Evolutionary conservation across 192 early-diverging fungal species (phyloP).

Genomic region (Coemansia sp.): DNA sequence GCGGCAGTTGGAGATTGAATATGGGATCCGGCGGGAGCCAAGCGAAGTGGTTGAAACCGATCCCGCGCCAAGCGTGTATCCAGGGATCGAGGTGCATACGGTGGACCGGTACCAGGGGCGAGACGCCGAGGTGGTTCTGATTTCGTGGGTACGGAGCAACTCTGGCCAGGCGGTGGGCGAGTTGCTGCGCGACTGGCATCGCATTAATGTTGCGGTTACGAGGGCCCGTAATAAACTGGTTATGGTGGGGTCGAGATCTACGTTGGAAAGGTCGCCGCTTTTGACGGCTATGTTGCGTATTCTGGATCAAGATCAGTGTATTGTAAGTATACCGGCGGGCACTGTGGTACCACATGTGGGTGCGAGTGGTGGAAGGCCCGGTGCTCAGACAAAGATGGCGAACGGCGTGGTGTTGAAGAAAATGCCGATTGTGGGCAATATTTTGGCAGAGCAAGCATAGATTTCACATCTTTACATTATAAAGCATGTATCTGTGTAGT

Average conservation of each 20-base stretch:
- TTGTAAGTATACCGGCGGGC: neutral
- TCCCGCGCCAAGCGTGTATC: neutral
- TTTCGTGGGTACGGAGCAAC: slow-evolving; percentile 89
- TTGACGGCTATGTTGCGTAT: slow-evolving; percentile 56
- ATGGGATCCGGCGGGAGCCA: slow-evolving; percentile 15
- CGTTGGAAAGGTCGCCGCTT: slow-evolving; percentile 59
- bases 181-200: slow-evolving; percentile 83
- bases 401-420: neutral
- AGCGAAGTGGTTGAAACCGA: neutral
- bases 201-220: slow-evolving; percentile 94
- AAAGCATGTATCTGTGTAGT: too few species aligned
- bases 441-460: neutral
- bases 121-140: slow-evolving; percentile 87
- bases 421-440: neutral
- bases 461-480: too few species aligned
- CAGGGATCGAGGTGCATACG: slow-evolving; percentile 72
- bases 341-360: neutral
- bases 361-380: neutral
- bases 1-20: slow-evolving; percentile 46
- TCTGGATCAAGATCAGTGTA: neutral
- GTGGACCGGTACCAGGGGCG: slow-evolving; percentile 94
- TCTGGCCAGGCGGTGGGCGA: slow-evolving; percentile 68
- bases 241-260: slow-evolving; percentile 78
- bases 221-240: slow-evolving; percentile 85
- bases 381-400: neutral